These are phyloP conservation scores for Colletotrichum sp. DNA, from an alignment of 2,329 filamentous ascomycete genomes.

Conservation along the genomic window DNA sequence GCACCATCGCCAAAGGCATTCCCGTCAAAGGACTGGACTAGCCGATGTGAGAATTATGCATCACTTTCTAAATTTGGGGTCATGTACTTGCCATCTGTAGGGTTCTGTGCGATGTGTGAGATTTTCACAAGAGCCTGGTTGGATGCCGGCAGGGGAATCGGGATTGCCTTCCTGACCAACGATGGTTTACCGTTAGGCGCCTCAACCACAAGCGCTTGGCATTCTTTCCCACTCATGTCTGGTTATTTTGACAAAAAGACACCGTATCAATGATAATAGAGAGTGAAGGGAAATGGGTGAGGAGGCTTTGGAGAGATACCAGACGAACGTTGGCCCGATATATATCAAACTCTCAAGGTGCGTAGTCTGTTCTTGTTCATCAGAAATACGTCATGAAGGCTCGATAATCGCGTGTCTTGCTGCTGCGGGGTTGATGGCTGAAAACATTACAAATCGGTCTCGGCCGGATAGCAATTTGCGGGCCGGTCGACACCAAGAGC, in stretches of 20 bases:
- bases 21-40: slow-evolving; percentile 36
- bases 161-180: slow-evolving; percentile 1
- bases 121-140: slow-evolving; percentile 29
- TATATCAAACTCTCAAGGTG: not conserved
- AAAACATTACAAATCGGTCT: not conserved
- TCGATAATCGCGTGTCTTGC: not conserved
- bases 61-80: no score
- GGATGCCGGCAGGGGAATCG: not conserved
- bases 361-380: not conserved
- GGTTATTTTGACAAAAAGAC: not conserved
- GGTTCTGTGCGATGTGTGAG: slow-evolving; percentile 28
- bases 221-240: not conserved
- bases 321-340: not conserved
- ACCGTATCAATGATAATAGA: not conserved
- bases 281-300: not conserved
- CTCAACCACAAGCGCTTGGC: slow-evolving; percentile 10
- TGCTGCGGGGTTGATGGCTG: not conserved
- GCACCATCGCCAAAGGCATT: slow-evolving; percentile 41
- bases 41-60: not conserved
- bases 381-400: not conserved
- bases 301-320: not conserved
- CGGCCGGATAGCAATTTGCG: not conserved
- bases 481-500: not conserved
- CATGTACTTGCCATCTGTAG: slow-evolving; percentile 24
- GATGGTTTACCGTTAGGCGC: not conserved